Percentiles rank a stretch among this genome's conserved stretches.
Conservation (phyloP, 441 rosid genomes). For the Bruguiera hainesii region DNA sequence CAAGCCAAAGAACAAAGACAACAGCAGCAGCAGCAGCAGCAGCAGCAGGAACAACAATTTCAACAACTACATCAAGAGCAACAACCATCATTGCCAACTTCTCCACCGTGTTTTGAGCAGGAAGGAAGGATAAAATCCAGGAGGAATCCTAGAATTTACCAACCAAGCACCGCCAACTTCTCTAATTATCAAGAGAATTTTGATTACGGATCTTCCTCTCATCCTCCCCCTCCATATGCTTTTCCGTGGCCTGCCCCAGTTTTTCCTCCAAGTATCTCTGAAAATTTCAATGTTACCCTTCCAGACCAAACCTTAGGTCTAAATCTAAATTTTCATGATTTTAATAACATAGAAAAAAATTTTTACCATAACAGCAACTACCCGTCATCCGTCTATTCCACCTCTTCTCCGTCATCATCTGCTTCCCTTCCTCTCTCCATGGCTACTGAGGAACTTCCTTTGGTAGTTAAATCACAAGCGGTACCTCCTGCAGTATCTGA, state of each 20-base stretch:
- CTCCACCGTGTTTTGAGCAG: slow-evolving; percentile 39
- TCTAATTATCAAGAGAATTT: slow-evolving; percentile 28
- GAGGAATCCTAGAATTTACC: slow-evolving; percentile 45
- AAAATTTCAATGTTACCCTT: slow-evolving; percentile 51
- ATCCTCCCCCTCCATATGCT: slow-evolving; percentile 25
- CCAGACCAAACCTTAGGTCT: slow-evolving; percentile 85
- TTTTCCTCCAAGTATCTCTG: slow-evolving; percentile 36
- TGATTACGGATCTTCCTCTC: slow-evolving; percentile 33
- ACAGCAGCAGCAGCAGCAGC: slow-evolving; percentile 32
- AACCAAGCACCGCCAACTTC: slow-evolving; percentile 33
- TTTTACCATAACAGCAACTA: slow-evolving; percentile 36
- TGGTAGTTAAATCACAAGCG: slow-evolving; percentile 23
- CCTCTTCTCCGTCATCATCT: slow-evolving; percentile 63
- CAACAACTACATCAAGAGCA: slow-evolving; percentile 12
- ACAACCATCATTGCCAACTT: slow-evolving; percentile 13
- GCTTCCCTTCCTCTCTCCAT: slow-evolving; percentile 36
- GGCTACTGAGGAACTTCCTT: slow-evolving; percentile 38
- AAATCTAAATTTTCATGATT: slow-evolving; percentile 80
- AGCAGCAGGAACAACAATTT: slow-evolving; percentile 19
- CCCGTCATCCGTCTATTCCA: slow-evolving; percentile 48
- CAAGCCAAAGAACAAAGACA: slow-evolving; percentile 57
- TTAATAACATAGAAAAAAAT: slow-evolving; percentile 54
- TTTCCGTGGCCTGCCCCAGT: slow-evolving; percentile 40
- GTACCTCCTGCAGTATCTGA: slow-evolving; percentile 23
- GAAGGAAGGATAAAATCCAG: slow-evolving; percentile 42